Evolutionary conservation across 179 eudicot genomes (phyloP), one percentile per base, ranked within the genome.

Genomic region (Heliamphora pulchella): DNA sequence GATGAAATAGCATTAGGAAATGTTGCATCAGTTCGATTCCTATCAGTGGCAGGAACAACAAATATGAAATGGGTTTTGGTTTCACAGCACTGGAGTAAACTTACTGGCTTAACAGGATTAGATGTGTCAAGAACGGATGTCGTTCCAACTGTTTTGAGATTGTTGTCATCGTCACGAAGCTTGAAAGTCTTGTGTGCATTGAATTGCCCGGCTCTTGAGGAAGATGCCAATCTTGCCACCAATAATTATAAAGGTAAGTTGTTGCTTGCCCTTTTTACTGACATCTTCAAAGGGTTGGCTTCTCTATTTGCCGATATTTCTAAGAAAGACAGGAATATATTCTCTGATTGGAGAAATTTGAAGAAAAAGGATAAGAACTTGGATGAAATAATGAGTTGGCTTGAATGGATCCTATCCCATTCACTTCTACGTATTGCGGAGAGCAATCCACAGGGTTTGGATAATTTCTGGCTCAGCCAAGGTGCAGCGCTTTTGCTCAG

Each of bases 101-200:
- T 96, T 67, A 91, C 94, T 46, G 76, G 86, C 80, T 87, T 96
- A 81, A 86, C 79, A 78, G 98, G 93, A 0, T 88, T 96, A 75
- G 99, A 96, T 89, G 93, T 96, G 83, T 96, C 98, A 5, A 91
- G 98, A 82, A 94, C 97, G 5, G 92, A 92, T 84, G 80, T 96
- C 17, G 79, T 85, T 48, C 87, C 93, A 0, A 71, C 87, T n/a
- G 89, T 90, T 50, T 84, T 86, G 4, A 88, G 91, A 84, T 70
- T 94, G 72, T 78, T 92, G 75, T 84, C 84, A 61, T 80, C 87
- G 51, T 86, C 91, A 66, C 81, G 67, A 51, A 88, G 91, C 82
- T 89, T 96, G 88, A 91, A 88, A 86, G 90, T 92, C 58, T 78
- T 96, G 87, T 94, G 97, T 86, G 97, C 97, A 6, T 87, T 94